Percentiles rank a stretch among this genome's conserved stretches.
These are phyloP conservation scores for Diaporthe sp. DNA, from an alignment of 2,329 filamentous ascomycete species.

Conservation along the genomic window DNA sequence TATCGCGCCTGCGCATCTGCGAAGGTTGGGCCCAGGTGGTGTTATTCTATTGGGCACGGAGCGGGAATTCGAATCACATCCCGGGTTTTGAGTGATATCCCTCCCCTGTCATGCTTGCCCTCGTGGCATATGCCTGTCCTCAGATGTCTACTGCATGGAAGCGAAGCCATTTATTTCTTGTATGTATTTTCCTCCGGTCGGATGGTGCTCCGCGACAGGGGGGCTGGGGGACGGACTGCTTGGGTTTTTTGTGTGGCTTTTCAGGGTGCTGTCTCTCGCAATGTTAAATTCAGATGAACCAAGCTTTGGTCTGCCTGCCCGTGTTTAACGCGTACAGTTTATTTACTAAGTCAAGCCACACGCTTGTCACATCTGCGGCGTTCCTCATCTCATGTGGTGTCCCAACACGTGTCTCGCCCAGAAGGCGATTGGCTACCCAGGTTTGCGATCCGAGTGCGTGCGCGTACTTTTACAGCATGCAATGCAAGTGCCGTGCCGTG, in stretches of 20 bases:
- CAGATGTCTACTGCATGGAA: neutral
- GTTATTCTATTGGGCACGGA: constrained; percentile 26
- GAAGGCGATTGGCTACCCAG: constrained; percentile 12
- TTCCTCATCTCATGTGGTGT: neutral
- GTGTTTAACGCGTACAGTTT: neutral
- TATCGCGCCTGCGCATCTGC: constrained; percentile 16
- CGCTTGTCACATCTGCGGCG: neutral
- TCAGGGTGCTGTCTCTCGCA: neutral
- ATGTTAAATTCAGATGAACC: constrained; percentile 15
- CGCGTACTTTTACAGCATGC: constrained; percentile 21
- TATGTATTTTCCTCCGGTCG: neutral
- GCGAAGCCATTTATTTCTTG: neutral
- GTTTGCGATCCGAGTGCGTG: neutral
- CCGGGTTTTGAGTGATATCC: neutral
- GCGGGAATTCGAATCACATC: neutral
- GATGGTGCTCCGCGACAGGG: neutral
- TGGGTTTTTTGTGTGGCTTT: neutral
- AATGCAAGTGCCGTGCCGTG: neutral
- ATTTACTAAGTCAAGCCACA: neutral
- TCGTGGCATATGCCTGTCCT: constrained; percentile 8
- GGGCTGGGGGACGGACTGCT: too few species aligned
- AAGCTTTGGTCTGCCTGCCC: neutral
- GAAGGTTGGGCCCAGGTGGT: neutral
- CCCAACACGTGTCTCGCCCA: neutral
- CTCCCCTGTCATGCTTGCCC: neutral